These are phyloP conservation scores for Amphirosellinia nigrospora DNA, from an alignment of 495 filamentous ascomycete genomes.

Conservation along the genomic window DNA sequence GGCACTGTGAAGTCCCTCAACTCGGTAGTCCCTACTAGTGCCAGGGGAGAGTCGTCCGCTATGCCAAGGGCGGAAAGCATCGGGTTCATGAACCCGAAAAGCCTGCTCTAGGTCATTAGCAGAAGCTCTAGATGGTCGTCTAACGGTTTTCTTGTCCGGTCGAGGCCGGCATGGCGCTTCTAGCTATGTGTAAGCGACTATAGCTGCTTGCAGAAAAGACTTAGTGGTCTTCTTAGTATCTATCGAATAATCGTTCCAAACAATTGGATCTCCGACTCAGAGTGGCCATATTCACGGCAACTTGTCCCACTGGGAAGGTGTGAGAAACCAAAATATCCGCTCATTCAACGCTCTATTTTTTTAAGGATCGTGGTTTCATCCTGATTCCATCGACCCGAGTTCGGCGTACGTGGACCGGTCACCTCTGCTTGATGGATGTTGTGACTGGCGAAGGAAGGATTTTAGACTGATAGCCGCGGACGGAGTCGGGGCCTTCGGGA, in stretches of 20 bases:
- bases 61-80: background rate
- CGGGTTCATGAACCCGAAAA: background rate
- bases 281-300: background rate
- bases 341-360: background rate
- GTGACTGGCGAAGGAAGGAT: background rate
- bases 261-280: background rate
- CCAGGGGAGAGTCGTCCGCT: background rate
- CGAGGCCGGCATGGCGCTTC: background rate
- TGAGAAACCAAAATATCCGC: background rate
- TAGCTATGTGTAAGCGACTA: background rate
- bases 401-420: constrained; percentile 12
- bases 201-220: background rate
- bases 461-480: background rate
- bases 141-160: background rate
- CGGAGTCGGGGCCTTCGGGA: background rate
- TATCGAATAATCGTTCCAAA: background rate
- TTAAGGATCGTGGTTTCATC: background rate
- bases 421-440: background rate
- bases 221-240: background rate
- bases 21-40: background rate
- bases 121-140: background rate
- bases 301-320: background rate
- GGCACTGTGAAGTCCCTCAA: background rate
- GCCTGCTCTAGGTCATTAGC: background rate
- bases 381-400: constrained; percentile 14